phyloP scores from a whole-genome alignment of 2,329 filamentous ascomycete genomes.

The Lachnellula arida region DNA sequence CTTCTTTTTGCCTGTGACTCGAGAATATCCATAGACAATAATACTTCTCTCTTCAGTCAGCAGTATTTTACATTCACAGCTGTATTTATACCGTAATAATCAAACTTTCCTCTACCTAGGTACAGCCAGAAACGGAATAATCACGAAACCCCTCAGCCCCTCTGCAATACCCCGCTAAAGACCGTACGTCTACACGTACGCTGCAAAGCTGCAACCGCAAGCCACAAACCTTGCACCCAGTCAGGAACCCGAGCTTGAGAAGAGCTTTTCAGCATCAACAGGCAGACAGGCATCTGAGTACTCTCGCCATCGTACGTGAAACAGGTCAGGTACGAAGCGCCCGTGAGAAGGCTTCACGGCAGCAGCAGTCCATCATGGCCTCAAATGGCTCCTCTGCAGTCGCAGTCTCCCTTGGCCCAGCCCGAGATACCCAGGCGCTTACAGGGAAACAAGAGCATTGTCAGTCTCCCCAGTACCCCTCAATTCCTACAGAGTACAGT shows the following conservation, averaged over 20 bases:
- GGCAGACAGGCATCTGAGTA: neutral
- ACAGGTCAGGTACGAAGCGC: neutral
- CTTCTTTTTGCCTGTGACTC: no score
- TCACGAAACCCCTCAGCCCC: neutral
- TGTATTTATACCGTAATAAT: neutral
- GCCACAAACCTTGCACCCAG: constrained; percentile 1
- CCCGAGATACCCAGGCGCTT: constrained; percentile 39
- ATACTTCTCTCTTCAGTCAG: no score
- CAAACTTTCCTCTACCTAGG: neutral
- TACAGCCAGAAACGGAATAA: neutral
- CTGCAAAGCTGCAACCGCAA: constrained; percentile 3
- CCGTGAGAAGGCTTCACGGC: neutral
- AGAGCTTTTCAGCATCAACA: neutral
- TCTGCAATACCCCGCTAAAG: constrained; percentile 10
- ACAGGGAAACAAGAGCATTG: constrained; percentile 99
- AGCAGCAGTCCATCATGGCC: constrained; percentile 7
- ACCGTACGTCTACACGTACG: neutral
- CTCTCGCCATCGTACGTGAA: neutral
- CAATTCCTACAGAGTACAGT: constrained; percentile 9
- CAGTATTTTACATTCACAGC: neutral
- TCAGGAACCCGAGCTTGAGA: neutral
- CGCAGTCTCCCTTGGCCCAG: no score
- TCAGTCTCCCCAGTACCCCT: constrained; percentile 40
- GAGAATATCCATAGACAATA: no score
- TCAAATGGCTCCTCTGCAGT: constrained; percentile 15